Evolutionary conservation across 2,329 filamentous ascomycete species (phyloP), one percentile per base, ranked within the genome.

Genomic region (Trichoderma sp.): DNA sequence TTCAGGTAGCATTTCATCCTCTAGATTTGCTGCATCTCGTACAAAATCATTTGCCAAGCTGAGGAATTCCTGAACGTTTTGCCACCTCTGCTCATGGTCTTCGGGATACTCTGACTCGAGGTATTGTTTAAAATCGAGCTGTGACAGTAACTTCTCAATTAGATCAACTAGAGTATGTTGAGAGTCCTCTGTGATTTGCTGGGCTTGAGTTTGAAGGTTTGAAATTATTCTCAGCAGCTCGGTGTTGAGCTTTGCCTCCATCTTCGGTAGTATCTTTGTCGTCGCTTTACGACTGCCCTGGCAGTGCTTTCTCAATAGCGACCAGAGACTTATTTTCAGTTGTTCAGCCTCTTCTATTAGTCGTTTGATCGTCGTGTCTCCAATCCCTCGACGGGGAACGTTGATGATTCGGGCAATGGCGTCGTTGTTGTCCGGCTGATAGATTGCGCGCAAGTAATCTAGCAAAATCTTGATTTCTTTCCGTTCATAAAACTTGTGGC

Each of bases 401-500:
- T 98, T 98, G 78, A 98, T 90, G 71, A 98, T 90, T 36, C 94
- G 88, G 4, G 91, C 88, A 1, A 98, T 82, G 0, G 94, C 93
- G 78, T 98, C 95, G 76, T 95, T 97, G 78, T 97, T 95, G 59
- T 93, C 88, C 1, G 94, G 93, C 73, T 97, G 92, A 77, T 93
- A 89, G 36, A 98, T 90, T 4, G 97, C 91, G 36, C 94, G 89
- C 15, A 98, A 85, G 79, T 99, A 98, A 79, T 98, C 94, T 4
- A 98, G 82, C 0, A 98, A 80, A 7, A 94, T 86, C 80, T 96
- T 97, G 78, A 98, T 92, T 79, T 99, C 95, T 3, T 90, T 88
- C 66, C 96, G 90, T 75, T 99, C 96, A 77, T 97, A 98, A 79
- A 99, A 99, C 72, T 93, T 92, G 73, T 90, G 89, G 2, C 96